phyloP scores from a whole-genome alignment of 306 rosid species.

The Dalbergia oliveri region DNA sequence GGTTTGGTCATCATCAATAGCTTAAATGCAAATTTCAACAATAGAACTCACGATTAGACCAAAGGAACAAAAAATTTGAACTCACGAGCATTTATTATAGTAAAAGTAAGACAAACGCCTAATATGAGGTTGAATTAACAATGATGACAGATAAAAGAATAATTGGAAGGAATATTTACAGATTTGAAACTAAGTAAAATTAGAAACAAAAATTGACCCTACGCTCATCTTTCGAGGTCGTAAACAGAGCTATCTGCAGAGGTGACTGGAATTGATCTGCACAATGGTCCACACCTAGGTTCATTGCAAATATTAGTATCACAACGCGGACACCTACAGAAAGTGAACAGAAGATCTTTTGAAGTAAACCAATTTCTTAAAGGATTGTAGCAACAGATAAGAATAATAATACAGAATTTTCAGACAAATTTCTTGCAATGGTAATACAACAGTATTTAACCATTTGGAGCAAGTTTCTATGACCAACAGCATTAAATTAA shows the following conservation, averaged over 20 bases:
- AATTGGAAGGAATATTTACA: constrained; percentile 64
- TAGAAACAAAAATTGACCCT: constrained; percentile 46
- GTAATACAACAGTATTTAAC: constrained; percentile 22
- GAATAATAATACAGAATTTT: background rate
- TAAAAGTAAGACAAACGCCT: constrained; percentile 47
- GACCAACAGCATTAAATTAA: background rate
- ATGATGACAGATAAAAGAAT: constrained; percentile 38
- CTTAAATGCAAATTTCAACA: constrained; percentile 51
- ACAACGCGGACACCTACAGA: constrained; percentile 33
- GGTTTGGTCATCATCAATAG: constrained; percentile 34
- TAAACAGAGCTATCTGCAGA: constrained; percentile 46
- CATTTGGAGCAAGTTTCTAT: constrained; percentile 24
- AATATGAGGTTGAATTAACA: constrained; percentile 45
- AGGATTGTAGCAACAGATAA: background rate
- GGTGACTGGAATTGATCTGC: constrained; percentile 51
- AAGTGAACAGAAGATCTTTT: constrained; percentile 28
- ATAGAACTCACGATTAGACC: background rate
- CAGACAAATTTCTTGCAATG: constrained; percentile 4
- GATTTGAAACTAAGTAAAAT: constrained; percentile 47
- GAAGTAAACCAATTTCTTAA: constrained; percentile 6
- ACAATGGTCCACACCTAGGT: constrained; percentile 53
- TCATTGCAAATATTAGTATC: constrained; percentile 35
- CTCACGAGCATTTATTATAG: constrained; percentile 54
- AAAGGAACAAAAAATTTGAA: background rate
- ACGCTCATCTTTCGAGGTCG: constrained; percentile 48